Conservation (phyloP, 805 yeast species). For the Zygoascus bituminiphila region DNA sequence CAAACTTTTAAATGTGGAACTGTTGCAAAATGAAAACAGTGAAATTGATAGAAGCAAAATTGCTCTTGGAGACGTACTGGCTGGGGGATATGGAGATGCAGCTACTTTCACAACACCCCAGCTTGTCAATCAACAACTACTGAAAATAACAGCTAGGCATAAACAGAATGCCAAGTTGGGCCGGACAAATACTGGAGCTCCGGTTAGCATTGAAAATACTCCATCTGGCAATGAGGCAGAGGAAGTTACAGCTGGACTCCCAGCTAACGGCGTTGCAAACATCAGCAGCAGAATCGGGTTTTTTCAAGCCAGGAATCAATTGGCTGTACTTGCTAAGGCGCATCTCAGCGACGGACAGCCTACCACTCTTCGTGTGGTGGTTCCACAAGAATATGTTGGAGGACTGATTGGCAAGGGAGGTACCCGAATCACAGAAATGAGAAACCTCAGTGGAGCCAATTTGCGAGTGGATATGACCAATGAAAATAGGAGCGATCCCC, state of each 20-base stretch:
- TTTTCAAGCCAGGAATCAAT: constrained; percentile 9
- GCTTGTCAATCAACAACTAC: background rate
- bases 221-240: background rate
- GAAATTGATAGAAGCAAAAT: background rate
- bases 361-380: constrained; percentile 58
- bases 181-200: background rate
- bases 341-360: constrained; percentile 10
- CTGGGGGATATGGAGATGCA: background rate
- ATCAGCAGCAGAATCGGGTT: constrained; percentile 8
- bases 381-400: constrained; percentile 74
- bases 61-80: background rate
- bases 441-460: constrained; percentile 66
- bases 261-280: constrained; percentile 4
- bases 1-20: background rate
- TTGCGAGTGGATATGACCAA: constrained; percentile 48
- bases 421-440: constrained; percentile 66
- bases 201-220: background rate
- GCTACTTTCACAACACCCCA: background rate
- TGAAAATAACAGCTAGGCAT: background rate
- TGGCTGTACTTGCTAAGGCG: constrained; percentile 4
- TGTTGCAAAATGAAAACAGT: background rate
- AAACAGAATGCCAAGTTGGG: background rate
- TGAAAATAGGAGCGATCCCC: background rate
- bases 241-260: constrained; percentile 1
- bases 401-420: constrained; percentile 84